phyloP scores from a whole-genome alignment of 345 rosid genomes.

The Murraya koenigii region DNA sequence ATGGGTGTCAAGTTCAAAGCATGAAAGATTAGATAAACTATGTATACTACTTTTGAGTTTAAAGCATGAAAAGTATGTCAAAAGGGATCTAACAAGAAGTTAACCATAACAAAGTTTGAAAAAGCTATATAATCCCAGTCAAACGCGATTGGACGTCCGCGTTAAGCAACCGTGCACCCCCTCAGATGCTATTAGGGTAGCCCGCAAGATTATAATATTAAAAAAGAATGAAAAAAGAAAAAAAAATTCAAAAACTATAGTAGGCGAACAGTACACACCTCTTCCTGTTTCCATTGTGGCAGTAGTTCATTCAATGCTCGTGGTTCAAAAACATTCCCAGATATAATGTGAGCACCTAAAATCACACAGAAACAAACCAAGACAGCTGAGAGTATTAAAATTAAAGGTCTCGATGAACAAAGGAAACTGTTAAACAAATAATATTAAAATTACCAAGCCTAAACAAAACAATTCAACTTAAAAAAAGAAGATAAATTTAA shows the following conservation, averaged over 20 bases:
- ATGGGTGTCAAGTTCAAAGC: background rate
- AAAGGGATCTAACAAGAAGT: background rate
- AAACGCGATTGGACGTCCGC: too few relatives aligned
- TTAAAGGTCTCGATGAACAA: too few relatives aligned
- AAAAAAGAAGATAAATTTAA: background rate
- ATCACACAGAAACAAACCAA: conserved; percentile 10
- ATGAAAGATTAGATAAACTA: background rate
- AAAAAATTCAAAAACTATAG: background rate
- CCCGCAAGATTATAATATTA: too few relatives aligned
- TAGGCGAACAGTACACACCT: conserved; percentile 35
- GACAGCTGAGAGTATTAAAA: too few relatives aligned
- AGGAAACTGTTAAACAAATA: background rate
- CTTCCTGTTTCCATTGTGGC: conserved; percentile 88
- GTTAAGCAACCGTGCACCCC: too few relatives aligned
- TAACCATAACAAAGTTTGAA: background rate
- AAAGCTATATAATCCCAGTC: background rate
- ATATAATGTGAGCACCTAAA: conserved; percentile 82
- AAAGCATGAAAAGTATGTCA: background rate
- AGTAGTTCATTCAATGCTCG: conserved; percentile 83
- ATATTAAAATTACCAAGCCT: background rate
- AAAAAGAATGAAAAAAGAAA: background rate
- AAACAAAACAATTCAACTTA: background rate
- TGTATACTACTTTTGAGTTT: background rate
- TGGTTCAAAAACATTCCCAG: conserved; percentile 92
- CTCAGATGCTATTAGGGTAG: too few relatives aligned